Evolutionary conservation across 177 flowering plant species (phyloP).

Genomic region (Vitis hybrid): DNA sequence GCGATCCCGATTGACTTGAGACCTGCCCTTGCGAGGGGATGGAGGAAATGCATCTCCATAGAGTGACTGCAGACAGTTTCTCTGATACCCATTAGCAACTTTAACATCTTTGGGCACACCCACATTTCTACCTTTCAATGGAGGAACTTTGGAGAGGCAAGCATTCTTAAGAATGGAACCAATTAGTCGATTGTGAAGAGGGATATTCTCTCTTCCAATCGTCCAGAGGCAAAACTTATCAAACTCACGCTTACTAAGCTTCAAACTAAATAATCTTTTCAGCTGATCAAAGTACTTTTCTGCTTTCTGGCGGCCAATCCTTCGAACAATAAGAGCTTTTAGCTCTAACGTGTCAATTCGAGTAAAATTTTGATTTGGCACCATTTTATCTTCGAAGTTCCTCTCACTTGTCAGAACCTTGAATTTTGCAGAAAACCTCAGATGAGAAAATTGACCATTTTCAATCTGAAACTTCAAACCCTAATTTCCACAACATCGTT

Average conservation of each 20-base stretch:
- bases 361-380: constrained; percentile 25
- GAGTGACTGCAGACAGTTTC: constrained; percentile 32
- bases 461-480: constrained; percentile 24
- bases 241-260: constrained; percentile 52
- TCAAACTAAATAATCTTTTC: constrained; percentile 34
- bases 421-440: constrained; percentile 7
- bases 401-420: constrained; percentile 10
- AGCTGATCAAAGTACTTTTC: constrained; percentile 57
- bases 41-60: constrained; percentile 42
- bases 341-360: constrained; percentile 61
- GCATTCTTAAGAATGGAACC: constrained; percentile 58
- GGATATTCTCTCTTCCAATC: constrained; percentile 62
- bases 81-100: constrained; percentile 29
- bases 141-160: constrained; percentile 42
- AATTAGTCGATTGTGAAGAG: constrained; percentile 60
- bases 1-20: constrained; percentile 36
- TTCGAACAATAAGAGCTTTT: constrained; percentile 43
- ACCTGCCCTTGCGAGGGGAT: constrained; percentile 50
- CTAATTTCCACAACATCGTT: constrained; percentile 18
- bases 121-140: constrained; percentile 27
- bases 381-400: constrained; percentile 26
- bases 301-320: constrained; percentile 52
- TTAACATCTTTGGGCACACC: constrained; percentile 23
- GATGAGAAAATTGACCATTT: constrained; percentile 1
- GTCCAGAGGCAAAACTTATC: constrained; percentile 42